A percentile compares a stretch with the other conserved stretches of the same genome.
phyloP scores from a whole-genome alignment of 371 early-diverging fungal genomes.

The Antonospora locustae region DNA sequence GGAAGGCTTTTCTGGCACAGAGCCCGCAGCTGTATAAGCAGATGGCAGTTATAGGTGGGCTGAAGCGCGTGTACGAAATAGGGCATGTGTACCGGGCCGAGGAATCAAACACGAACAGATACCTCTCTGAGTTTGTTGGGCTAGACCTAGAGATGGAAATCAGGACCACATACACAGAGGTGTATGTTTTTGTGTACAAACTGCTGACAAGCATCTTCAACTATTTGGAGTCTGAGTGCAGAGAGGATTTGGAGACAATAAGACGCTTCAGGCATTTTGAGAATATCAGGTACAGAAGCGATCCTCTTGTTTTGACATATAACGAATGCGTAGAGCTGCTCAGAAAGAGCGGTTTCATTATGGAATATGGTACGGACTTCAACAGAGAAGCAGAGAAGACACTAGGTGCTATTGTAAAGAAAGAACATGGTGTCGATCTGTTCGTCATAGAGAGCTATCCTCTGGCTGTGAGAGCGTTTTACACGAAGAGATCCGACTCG shows the following conservation, averaged over 20 bases:
- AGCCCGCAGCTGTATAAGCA: constrained; percentile 99
- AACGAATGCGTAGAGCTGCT: constrained; percentile 77
- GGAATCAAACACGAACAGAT: constrained; percentile 88
- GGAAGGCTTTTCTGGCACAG: constrained; percentile 82
- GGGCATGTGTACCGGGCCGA: constrained; percentile 99
- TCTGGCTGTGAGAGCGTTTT: constrained; percentile 81
- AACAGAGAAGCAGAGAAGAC: constrained; percentile 75
- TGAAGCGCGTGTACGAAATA: constrained; percentile 92
- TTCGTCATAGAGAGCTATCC: constrained; percentile 99
- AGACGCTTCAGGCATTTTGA: constrained; percentile 77
- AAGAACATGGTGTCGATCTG: constrained; percentile 87
- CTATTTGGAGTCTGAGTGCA: constrained; percentile 65
- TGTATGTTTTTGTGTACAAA: constrained; percentile 72
- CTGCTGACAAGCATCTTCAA: constrained; percentile 60
- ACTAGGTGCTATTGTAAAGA: constrained; percentile 77
- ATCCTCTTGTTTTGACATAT: constrained; percentile 72
- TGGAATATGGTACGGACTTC: constrained; percentile 61
- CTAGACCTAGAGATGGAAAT: constrained; percentile 98
- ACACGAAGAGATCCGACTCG: constrained; percentile 86
- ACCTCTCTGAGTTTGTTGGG: constrained; percentile 97
- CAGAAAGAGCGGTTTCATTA: constrained; percentile 69
- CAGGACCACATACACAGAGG: constrained; percentile 87
- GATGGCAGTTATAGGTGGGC: constrained; percentile 91
- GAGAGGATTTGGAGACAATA: constrained; percentile 69
- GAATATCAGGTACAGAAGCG: constrained; percentile 68